Evolutionary conservation across 2,329 filamentous ascomycete species (phyloP).

Genomic region (Pseudopyrenochaeta lycopersici): DNA sequence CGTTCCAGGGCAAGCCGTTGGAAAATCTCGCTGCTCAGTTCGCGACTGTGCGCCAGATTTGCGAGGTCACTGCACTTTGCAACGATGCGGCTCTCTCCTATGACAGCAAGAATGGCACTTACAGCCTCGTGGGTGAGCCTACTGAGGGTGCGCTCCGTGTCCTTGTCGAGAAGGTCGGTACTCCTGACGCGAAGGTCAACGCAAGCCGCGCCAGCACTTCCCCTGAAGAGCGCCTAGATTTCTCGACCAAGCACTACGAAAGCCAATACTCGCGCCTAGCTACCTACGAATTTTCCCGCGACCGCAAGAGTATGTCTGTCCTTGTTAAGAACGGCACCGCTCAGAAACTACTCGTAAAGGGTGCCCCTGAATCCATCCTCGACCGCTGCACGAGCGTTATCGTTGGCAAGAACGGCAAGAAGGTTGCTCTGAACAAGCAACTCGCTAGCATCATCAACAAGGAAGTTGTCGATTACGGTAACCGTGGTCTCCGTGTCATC

Average conservation of each 20-base stretch:
- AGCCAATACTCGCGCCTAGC: conserved; percentile 76
- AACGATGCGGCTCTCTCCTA: conserved; percentile 88
- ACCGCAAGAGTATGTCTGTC: conserved; percentile 99
- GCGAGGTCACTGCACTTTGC: conserved; percentile 76
- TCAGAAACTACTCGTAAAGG: conserved; percentile 92
- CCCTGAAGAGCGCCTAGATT: conserved; percentile 73
- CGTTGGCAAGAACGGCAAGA: conserved; percentile 80
- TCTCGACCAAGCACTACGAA: conserved; percentile 87
- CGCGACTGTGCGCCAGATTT: conserved; percentile 80
- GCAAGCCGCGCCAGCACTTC: conserved; percentile 58
- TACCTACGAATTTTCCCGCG: conserved; percentile 95
- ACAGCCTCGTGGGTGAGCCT: conserved; percentile 88
- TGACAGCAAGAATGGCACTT: conserved; percentile 77
- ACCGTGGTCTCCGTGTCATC: conserved; percentile 91
- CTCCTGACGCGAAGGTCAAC: conserved; percentile 71
- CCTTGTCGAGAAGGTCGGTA: conserved; percentile 93
- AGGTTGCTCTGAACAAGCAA: conserved; percentile 74
- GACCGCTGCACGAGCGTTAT: conserved; percentile 88
- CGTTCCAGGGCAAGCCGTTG: conserved; percentile 72
- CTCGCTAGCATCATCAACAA: conserved; percentile 75
- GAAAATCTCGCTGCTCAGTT: conserved; percentile 75
- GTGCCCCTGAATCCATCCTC: conserved; percentile 92
- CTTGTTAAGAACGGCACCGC: conserved; percentile 75
- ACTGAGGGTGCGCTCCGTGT: conserved; percentile 94
- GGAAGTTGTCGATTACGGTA: conserved; percentile 89